Evolutionary conservation across 345 rosid species (phyloP), one percentile per base, ranked within the genome.

Genomic region (Brassica nigra): DNA sequence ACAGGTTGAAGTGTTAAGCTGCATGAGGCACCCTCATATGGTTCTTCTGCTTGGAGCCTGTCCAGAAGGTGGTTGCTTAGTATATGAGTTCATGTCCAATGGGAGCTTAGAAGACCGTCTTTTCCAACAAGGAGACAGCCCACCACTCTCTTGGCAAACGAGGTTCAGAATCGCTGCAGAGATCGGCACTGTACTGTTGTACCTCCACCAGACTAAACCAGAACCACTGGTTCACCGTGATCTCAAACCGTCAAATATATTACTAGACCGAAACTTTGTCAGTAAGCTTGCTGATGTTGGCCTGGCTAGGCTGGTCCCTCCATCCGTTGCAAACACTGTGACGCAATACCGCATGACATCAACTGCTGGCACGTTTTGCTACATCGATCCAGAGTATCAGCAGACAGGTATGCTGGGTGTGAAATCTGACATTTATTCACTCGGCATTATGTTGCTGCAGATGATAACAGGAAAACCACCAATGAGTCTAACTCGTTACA

Each of bases 281-380:
- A 93, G 98, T 89, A 93, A 93, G 86, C 89, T 93, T 39, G 89
- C 93, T 61, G 98, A 93, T 61, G 98, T 93, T 30, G 97, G 98
- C 15, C 78, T 93, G 77, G 95, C 98, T 54, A 88, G 98, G 83
- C 85, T 93, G 33, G 95, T 93, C 76, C 97, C 98, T 33, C 95
- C 97, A 28, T 81, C 92, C 0, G 97, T 93, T 27, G 92, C 90
- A 0, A 91, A 91, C 75, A 86, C 31, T 0, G 97, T 93, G 76
- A 93, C 98, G 1, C 95, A 93, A 69, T 93, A 91, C 79, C 87
- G 83, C 12, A 88, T 93, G 97, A 93, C 98, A 6, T 88, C 98
- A 29, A 86, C 97, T 0, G 95, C 98, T 1, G 98, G 98, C 23
- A 91, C 98, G 10, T 91, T 93, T 83, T 93, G 97, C 85, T 93